Evolutionary conservation across 2,329 filamentous ascomycete genomes (phyloP).

Genomic region (Blastomyces emzantsi): DNA sequence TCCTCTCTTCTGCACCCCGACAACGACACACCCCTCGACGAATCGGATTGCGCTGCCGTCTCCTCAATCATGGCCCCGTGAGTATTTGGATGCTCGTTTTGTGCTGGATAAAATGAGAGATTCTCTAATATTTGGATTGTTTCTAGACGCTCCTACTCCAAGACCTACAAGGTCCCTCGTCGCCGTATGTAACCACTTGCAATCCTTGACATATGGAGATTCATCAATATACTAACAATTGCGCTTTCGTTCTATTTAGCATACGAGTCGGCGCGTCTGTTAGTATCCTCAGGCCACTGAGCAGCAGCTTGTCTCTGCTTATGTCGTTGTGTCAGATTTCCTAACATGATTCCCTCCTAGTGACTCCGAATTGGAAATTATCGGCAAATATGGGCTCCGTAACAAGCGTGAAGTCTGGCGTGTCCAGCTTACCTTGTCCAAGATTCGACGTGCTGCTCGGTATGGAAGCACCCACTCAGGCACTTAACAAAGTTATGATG

Average conservation of each 20-base stretch:
- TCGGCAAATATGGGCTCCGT: constrained; percentile 98
- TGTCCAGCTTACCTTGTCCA: constrained; percentile 98
- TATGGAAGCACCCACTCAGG: constrained; percentile 42
- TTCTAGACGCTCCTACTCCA: constrained; percentile 68
- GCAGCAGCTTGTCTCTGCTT: constrained; percentile 93
- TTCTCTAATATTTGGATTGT: constrained; percentile 16
- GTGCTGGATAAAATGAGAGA: not conserved
- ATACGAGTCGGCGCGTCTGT: constrained; percentile 99
- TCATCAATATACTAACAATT: constrained; percentile 8
- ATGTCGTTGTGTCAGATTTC: constrained; percentile 68
- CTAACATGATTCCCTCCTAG: constrained; percentile 62
- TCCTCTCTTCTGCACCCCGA: constrained; percentile 9
- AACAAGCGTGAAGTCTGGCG: constrained; percentile 99
- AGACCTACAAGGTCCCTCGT: constrained; percentile 98
- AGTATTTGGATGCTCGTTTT: constrained; percentile 16
- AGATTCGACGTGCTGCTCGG: constrained; percentile 99
- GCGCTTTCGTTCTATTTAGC: constrained; percentile 36
- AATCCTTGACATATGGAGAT: constrained; percentile 8
- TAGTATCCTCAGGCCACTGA: constrained; percentile 93
- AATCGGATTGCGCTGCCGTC: constrained; percentile 24
- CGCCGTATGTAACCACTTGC: constrained; percentile 50
- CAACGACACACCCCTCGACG: constrained; percentile 17
- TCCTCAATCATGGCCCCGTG: constrained; percentile 40
- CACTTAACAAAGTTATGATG: not conserved
- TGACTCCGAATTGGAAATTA: constrained; percentile 99